phyloP scores from a whole-genome alignment of 2,329 filamentous ascomycete species.

The Pestalotiopsis fici region DNA sequence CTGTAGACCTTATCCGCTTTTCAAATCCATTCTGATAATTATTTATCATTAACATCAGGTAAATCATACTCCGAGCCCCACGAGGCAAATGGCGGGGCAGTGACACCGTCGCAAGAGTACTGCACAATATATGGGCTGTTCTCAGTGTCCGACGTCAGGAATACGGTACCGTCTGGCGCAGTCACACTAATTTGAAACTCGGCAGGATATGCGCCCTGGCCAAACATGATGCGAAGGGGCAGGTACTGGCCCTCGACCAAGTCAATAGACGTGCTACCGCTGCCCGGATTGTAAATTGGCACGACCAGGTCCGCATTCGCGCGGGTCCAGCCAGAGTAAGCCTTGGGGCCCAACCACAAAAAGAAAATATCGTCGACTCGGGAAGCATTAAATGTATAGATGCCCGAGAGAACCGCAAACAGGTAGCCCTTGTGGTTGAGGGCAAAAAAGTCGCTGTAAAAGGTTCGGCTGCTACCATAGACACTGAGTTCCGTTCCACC shows the following conservation, averaged over 20 bases:
- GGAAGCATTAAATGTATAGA: neutral
- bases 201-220: neutral
- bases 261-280: neutral
- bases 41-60: too few relatives aligned
- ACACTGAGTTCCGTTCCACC: neutral
- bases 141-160: neutral
- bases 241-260: neutral
- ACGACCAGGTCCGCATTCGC: neutral
- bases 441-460: neutral
- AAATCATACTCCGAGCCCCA: neutral
- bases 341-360: neutral
- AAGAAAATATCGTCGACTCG: neutral
- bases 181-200: neutral
- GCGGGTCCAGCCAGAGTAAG: neutral
- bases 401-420: neutral
- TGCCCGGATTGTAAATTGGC: neutral
- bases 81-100: neutral
- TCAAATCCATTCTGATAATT: too few relatives aligned
- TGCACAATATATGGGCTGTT: neutral
- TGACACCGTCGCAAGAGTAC: neutral
- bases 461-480: neutral
- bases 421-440: conserved; percentile 4
- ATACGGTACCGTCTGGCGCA: neutral
- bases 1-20: too few relatives aligned
- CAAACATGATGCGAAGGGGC: conserved; percentile 2